Evolutionary conservation across 129 eudicot species (phyloP).

Genomic region (Daucus carota): DH1_v3.0 NC_030386.2:20084001-20084500

Average conservation of each 20-base stretch:
- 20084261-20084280: slow-evolving; percentile 29
- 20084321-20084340: no score
- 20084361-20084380: no score
- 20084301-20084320: no score
- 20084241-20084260: slow-evolving; percentile 28
- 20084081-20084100: slow-evolving; percentile 41
- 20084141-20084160: slow-evolving; percentile 36
- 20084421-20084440: no score
- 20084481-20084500: no score
- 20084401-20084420: no score
- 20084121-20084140: slow-evolving; percentile 31
- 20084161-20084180: slow-evolving; percentile 30
- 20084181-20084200: slow-evolving; percentile 37
- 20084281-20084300: no score
- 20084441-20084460: no score
- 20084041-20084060: slow-evolving; percentile 39
- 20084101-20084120: slow-evolving; percentile 34
- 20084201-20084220: slow-evolving; percentile 31
- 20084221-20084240: slow-evolving; percentile 27
- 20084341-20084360: no score
- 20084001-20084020: slow-evolving; percentile 66
- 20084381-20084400: no score
- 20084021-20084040: slow-evolving; percentile 54
- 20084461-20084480: no score
- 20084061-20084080: slow-evolving; percentile 37